These are phyloP conservation scores for Mycena pura DNA, from an alignment of 768 basidiomycete species.

Conservation along the genomic window DNA sequence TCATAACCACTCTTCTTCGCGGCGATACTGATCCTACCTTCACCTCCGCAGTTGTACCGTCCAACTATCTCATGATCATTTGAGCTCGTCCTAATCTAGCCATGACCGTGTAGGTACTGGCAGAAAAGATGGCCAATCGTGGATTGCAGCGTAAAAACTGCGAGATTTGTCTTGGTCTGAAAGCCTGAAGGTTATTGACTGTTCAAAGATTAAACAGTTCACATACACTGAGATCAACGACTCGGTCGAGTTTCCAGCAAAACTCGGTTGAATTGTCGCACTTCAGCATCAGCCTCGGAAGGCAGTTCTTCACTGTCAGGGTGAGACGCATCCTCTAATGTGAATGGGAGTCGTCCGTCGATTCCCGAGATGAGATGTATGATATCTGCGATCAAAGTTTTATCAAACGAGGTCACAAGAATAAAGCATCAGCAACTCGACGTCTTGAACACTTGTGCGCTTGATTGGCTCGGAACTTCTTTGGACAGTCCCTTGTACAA, in stretches of 20 bases:
- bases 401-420: constrained; percentile 5
- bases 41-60: too few relatives aligned
- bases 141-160: constrained; percentile 90
- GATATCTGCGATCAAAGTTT: constrained; percentile 57
- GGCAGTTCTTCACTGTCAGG: constrained; percentile 75
- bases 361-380: constrained; percentile 83
- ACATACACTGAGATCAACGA: constrained; percentile 90
- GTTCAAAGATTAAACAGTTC: too few relatives aligned
- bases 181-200: background rate
- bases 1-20: too few relatives aligned
- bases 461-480: constrained; percentile 87
- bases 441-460: constrained; percentile 85
- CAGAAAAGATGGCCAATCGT: constrained; percentile 91
- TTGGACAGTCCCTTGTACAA: constrained; percentile 84
- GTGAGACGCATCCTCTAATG: constrained; percentile 89
- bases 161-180: constrained; percentile 94
- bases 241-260: constrained; percentile 90
- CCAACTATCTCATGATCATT: too few relatives aligned
- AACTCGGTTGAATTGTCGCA: constrained; percentile 73
- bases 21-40: too few relatives aligned
- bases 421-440: constrained; percentile 67
- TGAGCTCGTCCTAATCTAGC: too few relatives aligned
- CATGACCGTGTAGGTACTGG: constrained; percentile 70
- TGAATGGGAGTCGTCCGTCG: constrained; percentile 85
- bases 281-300: constrained; percentile 49